phyloP scores from a whole-genome alignment of 2,329 filamentous ascomycete genomes.

The Periconia digitata region DNA sequence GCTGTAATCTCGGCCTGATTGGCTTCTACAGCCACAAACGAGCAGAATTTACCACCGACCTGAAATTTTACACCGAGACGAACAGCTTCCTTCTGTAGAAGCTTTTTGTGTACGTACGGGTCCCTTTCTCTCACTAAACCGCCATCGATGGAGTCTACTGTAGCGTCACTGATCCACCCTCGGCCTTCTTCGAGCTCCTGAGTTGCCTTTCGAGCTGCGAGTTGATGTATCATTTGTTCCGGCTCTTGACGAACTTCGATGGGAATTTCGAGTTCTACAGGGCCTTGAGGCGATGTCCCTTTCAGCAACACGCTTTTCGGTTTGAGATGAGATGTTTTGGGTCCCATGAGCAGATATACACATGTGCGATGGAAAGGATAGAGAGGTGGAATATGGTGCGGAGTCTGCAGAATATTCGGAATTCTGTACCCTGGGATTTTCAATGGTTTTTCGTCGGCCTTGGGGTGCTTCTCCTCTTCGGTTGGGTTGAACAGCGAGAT shows the following conservation, averaged over 20 bases:
- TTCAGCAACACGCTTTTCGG: constrained; percentile 59
- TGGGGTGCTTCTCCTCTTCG: constrained; percentile 41
- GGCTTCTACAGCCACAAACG: constrained; percentile 66
- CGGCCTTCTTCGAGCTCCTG: constrained; percentile 68
- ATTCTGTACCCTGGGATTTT: constrained; percentile 52
- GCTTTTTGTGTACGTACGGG: constrained; percentile 53
- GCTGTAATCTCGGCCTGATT: constrained; percentile 25
- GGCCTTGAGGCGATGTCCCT: constrained; percentile 57
- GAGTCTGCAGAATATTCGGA: constrained; percentile 64
- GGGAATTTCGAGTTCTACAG: constrained; percentile 64
- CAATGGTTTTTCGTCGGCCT: constrained; percentile 23
- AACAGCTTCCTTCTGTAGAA: constrained; percentile 66
- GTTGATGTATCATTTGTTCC: constrained; percentile 64
- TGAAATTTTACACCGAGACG: constrained; percentile 65
- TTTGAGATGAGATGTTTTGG: constrained; percentile 47
- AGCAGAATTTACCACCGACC: constrained; percentile 67
- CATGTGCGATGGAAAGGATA: constrained; percentile 66
- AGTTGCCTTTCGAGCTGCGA: constrained; percentile 66
- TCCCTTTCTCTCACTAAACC: constrained; percentile 39
- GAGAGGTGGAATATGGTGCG: constrained; percentile 61
- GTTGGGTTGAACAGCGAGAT: constrained; percentile 62
- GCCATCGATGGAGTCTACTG: constrained; percentile 37
- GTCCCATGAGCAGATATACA: constrained; percentile 64
- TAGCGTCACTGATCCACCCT: constrained; percentile 55
- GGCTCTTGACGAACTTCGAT: constrained; percentile 50